Conservation (phyloP, 2,329 filamentous ascomycete genomes). For the Calonectria montana region DNA sequence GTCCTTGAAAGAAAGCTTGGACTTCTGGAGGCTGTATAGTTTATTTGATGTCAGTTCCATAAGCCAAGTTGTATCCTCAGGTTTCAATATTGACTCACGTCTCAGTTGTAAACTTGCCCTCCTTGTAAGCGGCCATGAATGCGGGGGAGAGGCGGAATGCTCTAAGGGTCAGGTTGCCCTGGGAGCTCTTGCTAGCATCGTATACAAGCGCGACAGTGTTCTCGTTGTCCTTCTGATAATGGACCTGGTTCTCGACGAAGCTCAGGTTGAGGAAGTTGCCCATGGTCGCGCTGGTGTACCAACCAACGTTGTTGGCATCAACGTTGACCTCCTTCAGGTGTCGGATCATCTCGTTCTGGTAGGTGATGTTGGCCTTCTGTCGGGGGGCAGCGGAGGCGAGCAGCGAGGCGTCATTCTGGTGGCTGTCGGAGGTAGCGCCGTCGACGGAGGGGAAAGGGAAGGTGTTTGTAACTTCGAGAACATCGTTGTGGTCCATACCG, state of each 20-base stretch:
- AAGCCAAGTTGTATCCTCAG: background rate
- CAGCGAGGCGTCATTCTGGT: slow-evolving; percentile 80
- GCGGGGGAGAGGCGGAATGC: slow-evolving; percentile 89
- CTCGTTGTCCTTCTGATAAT: slow-evolving; percentile 97
- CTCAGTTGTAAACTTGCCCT: slow-evolving; percentile 97
- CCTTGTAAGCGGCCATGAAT: slow-evolving; percentile 94
- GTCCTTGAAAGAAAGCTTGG: slow-evolving; percentile 92
- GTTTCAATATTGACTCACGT: slow-evolving; percentile 67
- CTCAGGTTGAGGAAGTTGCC: slow-evolving; percentile 96
- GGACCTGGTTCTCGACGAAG: slow-evolving; percentile 97
- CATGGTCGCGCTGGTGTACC: slow-evolving; percentile 99
- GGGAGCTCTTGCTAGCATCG: slow-evolving; percentile 93
- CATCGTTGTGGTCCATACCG: slow-evolving; percentile 87
- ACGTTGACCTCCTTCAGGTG: slow-evolving; percentile 97
- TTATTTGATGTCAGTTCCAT: slow-evolving; percentile 28
- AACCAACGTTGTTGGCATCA: slow-evolving; percentile 96
- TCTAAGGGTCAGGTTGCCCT: slow-evolving; percentile 88
- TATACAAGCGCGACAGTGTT: slow-evolving; percentile 90
- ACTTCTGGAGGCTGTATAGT: slow-evolving; percentile 83
- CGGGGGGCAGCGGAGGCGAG: slow-evolving; percentile 89
- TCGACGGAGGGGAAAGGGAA: slow-evolving; percentile 94
- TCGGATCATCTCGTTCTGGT: slow-evolving; percentile 97
- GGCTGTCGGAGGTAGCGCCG: slow-evolving; percentile 73
- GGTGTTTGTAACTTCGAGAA: slow-evolving; percentile 91
- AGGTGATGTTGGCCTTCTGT: slow-evolving; percentile 87